Conservation (phyloP, 768 basidiomycete genomes). For the Cystofilobasidium macerans region DNA sequence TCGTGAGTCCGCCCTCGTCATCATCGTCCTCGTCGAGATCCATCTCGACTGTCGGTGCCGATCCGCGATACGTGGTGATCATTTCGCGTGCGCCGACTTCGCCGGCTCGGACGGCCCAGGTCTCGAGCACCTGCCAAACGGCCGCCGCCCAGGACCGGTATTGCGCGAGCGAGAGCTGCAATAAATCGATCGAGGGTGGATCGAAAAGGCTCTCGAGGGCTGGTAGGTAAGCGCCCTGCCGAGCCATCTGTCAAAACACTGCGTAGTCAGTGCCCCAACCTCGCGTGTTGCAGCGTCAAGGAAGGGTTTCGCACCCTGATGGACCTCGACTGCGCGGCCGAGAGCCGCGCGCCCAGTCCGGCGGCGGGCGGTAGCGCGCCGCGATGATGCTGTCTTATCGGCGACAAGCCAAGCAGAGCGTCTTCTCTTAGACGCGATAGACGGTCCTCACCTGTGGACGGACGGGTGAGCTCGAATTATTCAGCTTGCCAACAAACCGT, state of each 20-base stretch:
- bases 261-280: too few relatives aligned
- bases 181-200: neutral
- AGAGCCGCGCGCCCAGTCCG: neutral
- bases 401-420: neutral
- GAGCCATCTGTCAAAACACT: neutral
- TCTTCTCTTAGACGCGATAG: neutral
- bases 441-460: constrained; percentile 13
- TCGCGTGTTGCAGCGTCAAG: too few relatives aligned
- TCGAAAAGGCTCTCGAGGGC: constrained; percentile 11
- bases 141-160: constrained; percentile 9
- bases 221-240: neutral
- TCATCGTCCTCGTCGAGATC: neutral
- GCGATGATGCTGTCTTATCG: too few relatives aligned
- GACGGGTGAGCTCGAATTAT: too few relatives aligned
- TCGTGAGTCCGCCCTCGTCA: neutral
- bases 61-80: neutral
- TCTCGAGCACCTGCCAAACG: constrained; percentile 6
- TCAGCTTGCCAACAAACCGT: neutral
- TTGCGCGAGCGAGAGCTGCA: constrained; percentile 9
- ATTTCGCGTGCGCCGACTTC: neutral
- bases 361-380: too few relatives aligned
- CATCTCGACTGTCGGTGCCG: neutral
- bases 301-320: neutral
- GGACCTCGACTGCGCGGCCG: neutral
- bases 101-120: neutral